phyloP scores from a whole-genome alignment of 2,329 filamentous ascomycete genomes.

The Pseudocercospora cruenta region DNA sequence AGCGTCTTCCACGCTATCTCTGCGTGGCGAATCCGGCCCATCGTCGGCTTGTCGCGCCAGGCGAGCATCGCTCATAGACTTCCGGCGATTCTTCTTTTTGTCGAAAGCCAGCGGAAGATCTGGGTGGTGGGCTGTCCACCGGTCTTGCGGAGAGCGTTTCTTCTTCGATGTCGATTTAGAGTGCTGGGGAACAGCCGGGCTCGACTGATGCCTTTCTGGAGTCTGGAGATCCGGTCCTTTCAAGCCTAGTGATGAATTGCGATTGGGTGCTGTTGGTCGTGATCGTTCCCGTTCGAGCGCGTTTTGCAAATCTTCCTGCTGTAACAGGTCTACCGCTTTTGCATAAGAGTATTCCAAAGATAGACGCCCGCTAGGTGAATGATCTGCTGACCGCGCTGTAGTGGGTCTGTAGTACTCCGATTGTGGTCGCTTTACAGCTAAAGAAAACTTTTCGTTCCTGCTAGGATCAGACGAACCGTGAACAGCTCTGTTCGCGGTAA shows the following conservation, averaged over 20 bases:
- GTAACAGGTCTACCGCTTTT: constrained; percentile 34
- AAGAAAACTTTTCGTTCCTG: constrained; percentile 16
- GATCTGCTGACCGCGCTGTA: constrained; percentile 28
- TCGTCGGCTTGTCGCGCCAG: constrained; percentile 45
- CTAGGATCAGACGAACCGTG: constrained; percentile 16
- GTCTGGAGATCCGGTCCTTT: constrained; percentile 18
- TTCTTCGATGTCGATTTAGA: constrained; percentile 19
- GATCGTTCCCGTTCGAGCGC: constrained; percentile 14
- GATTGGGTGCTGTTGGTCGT: constrained; percentile 21
- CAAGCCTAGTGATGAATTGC: constrained; percentile 14
- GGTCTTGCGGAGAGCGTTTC: constrained; percentile 23
- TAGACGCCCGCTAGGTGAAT: constrained; percentile 26
- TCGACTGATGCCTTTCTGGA: constrained; percentile 13
- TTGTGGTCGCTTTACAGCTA: constrained; percentile 22
- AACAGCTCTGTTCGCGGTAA: constrained; percentile 2
- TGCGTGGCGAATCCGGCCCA: constrained; percentile 53
- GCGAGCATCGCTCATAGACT: constrained; percentile 40
- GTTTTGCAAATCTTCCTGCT: constrained; percentile 20
- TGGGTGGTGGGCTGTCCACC: constrained; percentile 33
- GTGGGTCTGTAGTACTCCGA: constrained; percentile 25
- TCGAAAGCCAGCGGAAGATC: constrained; percentile 34
- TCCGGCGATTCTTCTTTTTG: constrained; percentile 34
- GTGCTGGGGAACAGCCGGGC: background rate
- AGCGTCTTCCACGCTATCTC: constrained; percentile 85
- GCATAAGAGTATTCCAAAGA: constrained; percentile 39